A percentile compares a stretch with the other conserved stretches of the same genome.
Conservation (phyloP, 495 filamentous ascomycete genomes). For the Bacidia rubella region DNA sequence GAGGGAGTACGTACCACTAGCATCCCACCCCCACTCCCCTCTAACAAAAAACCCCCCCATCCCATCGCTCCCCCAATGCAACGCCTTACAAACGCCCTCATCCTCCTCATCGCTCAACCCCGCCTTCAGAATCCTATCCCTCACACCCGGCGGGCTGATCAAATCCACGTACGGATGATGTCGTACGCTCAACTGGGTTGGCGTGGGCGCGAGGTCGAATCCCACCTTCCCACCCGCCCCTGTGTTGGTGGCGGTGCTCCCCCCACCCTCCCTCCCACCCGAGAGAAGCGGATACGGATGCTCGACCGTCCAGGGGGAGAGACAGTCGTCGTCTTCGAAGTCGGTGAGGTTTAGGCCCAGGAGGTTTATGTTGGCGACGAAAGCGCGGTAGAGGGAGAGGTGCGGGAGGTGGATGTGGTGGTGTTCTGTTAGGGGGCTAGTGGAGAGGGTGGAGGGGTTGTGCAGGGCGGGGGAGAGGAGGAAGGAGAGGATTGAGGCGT, state of each 20-base stretch:
- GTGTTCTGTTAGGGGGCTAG: conserved; percentile 5
- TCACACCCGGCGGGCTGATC: conserved; percentile 19
- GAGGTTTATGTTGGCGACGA: conserved; percentile 8
- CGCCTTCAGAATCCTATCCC: neutral
- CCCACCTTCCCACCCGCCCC: conserved; percentile 7
- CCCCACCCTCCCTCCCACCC: no score
- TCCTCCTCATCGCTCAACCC: conserved; percentile 18
- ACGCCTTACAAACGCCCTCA: conserved; percentile 7
- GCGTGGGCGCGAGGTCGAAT: conserved; percentile 21
- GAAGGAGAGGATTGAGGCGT: neutral
- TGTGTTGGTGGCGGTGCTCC: no score
- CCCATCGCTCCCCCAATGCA: conserved; percentile 8
- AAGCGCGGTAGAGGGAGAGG: conserved; percentile 12
- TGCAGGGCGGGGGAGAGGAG: neutral
- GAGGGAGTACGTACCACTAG: neutral
- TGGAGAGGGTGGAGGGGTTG: neutral
- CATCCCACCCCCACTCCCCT: conserved; percentile 6
- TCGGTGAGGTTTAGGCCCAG: conserved; percentile 1
- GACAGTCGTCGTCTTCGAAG: conserved; percentile 5
- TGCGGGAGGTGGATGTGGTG: conserved; percentile 10
- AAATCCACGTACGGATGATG: conserved; percentile 31
- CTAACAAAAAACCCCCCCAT: conserved; percentile 6
- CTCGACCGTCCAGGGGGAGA: conserved; percentile 12
- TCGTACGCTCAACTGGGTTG: conserved; percentile 24
- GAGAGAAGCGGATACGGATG: conserved; percentile 14